Evolutionary conservation across 768 basidiomycete genomes (phyloP), one percentile per base, ranked within the genome.

Genomic region (Amyloporia xantha): DNA sequence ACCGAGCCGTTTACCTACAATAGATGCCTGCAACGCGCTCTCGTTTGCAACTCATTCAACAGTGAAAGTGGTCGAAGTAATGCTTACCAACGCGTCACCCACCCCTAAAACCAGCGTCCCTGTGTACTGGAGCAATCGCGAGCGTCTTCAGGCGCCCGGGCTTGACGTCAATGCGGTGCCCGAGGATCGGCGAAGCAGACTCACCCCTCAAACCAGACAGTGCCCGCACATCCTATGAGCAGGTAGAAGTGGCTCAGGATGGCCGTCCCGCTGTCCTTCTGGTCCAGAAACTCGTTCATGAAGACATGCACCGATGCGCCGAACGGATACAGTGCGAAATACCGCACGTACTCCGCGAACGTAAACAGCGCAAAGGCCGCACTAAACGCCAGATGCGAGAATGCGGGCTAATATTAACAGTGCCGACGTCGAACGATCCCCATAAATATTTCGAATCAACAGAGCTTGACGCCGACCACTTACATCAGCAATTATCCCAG

Each of bases 221-320:
- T 84, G 6, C 88, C 84, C 5, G 96, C 94, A 65, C 95, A 97
- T 2, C 96, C 96, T 0, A 91, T 94, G 46, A 99, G 71, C 39
- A 99, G 71, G 69, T 97, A 99, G 63, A 99, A 99, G 68, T 99
- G 96, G 60, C 92, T 94, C 56, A 99, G 67, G 58, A 99, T 94
- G 23, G 93, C 96, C 10, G 94, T 95, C 2, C 96, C 96, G 43
- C 84, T 78, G 66, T 99, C 96, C 68, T 91, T 90, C 58, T 85
- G 77, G 68, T 99, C 96, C 64, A 98, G 72, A 62, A 99, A 99
- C 64, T 99, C 96, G 69, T 87, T 89, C 81, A 99, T 83, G 67
- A 99, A 99, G 48, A 97, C 70, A 68, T 99, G 96, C 17, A 99
- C 81, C 10, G 81, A 73, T 9, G 89, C 94, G 12, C 93, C 92